Base-by-base conservation (phyloP, 2,329 filamentous ascomycete genomes). In the Talaromyces sp. region DNA sequence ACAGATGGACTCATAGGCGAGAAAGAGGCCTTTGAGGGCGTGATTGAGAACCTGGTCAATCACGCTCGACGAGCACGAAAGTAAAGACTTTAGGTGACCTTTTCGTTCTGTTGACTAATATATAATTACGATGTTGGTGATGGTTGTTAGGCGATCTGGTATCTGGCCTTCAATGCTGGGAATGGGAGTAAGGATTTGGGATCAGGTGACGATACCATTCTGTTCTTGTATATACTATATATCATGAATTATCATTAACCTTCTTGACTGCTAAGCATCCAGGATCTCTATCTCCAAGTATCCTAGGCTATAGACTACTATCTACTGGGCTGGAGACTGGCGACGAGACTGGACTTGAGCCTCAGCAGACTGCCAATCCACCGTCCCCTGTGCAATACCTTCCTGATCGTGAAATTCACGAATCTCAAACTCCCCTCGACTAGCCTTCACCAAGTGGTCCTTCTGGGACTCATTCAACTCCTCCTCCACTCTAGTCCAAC, bases 21-120 rank as follows among this genome's bases (percentile, higher is more conserved):
- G 74, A 89, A 95, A 70, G 94, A 97, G 75, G 92, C 93, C 2
- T 95, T 97, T 76, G 94, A 98, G 75, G 93, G 92, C 0, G 94
- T 98, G 17, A 97, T 98, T 84, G 94, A 97, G 80, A 97, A 97
- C 77, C 78, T 98, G 69, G 94, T 97, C 50, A 95, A 93, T 77
- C 92, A 96, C 80, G 92, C 92, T 59, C 85, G 92, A 76, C 92
- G 93, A 80, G 88, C 92, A 64, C 86, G 92, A 74, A 95, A 93
- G 79, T 92, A 81, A 80, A 39, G 19, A 7, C n/a, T n/a, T 13
- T 25, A 11, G 3, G 22, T 31, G 15, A 50, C n/a, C 3, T 37
- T 35, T 33, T 54, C 22, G 22, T 22, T 31, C 37, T 62, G 10
- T 25, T 62, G 35, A 33, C 31, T 37, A 15, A 27, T 56, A 31